These are phyloP conservation scores for Senna siamea DNA, from an alignment of 306 rosid species.

Conservation along the genomic window DNA sequence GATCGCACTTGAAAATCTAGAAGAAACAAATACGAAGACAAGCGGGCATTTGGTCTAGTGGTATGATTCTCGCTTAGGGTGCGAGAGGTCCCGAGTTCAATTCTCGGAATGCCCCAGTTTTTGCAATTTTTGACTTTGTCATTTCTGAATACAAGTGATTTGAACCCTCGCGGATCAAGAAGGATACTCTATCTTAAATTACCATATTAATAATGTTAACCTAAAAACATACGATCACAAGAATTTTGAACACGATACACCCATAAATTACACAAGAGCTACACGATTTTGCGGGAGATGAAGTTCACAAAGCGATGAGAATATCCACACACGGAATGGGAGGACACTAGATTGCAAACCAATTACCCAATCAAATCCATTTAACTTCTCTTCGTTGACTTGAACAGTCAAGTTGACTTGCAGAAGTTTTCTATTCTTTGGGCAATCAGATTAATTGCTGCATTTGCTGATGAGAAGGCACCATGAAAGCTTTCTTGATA, in stretches of 20 bases:
- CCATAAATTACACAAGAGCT: neutral
- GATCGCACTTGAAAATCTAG: too few species aligned
- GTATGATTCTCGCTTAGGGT: constrained; percentile 55
- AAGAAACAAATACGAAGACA: too few species aligned
- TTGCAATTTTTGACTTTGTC: neutral
- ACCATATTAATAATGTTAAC: too few species aligned
- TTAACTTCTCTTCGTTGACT: neutral
- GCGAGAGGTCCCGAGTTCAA: constrained; percentile 56
- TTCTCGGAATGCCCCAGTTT: constrained; percentile 54
- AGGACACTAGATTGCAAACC: neutral
- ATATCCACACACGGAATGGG: neutral
- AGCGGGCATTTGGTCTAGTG: constrained; percentile 49
- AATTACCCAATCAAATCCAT: constrained; percentile 14
- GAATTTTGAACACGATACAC: neutral
- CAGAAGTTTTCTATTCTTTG: constrained; percentile 60
- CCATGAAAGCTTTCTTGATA: constrained; percentile 97
- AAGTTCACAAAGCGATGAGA: neutral
- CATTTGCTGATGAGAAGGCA: constrained; percentile 92
- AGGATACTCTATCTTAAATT: neutral
- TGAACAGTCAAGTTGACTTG: constrained; percentile 25
- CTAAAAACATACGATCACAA: too few species aligned
- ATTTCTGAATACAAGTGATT: too few species aligned
- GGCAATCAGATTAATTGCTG: constrained; percentile 79
- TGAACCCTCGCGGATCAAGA: too few species aligned
- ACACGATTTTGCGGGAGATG: neutral